Base-by-base conservation (phyloP, 1,139 yeast species). In the Geotrichum europaeum region DNA sequence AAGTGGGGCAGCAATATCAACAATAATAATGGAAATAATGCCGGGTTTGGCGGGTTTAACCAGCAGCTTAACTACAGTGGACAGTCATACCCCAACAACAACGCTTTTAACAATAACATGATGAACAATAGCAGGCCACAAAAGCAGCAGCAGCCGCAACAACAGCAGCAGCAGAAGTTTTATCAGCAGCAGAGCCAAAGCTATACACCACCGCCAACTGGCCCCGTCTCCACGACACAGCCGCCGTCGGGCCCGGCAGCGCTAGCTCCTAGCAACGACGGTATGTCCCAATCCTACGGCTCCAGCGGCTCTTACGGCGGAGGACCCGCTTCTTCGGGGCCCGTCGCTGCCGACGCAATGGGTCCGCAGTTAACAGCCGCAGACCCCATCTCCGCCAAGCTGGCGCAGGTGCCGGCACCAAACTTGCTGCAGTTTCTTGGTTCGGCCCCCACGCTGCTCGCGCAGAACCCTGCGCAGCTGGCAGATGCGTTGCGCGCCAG, bases 361-460 rank as follows among this genome's bases (percentile, higher is more conserved):
- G 78, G 78, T 53, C 79, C 80, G 10, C 78, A 79, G 60, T 81
- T 83, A 61, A 76, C 79, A n/a, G 82, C 84, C 10, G 79, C 82
- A 60, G 89, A 83, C 68, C 85, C 81, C 51, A 86, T 86, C 50
- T 82, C 94, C 13, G 78, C 73, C 55, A 84, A 83, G 50, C 79
- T 84, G 66, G 80, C 81, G 45, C 79, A 82, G 60, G 78, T 86
- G 65, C 89, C 84, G 67, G 84, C 79, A 59, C 78, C 76, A 59
- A 81, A 86, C 57, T 82, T 85, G 52, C 76, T 76, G 56, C 83
- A 80, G 63, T 76, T 85, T 47, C 69, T 91, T 49, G 77, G 76
- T 54, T 90, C 86, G 62, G 83, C 91, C 28, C 85, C 86, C 65
- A 75, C 78, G 25, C 84, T 91, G 83, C 78, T 89, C 20, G 75